Evolutionary conservation across 805 yeast genomes (phyloP), one percentile per base, ranked within the genome.

Genomic region (Saturnispora mendoncae): DNA sequence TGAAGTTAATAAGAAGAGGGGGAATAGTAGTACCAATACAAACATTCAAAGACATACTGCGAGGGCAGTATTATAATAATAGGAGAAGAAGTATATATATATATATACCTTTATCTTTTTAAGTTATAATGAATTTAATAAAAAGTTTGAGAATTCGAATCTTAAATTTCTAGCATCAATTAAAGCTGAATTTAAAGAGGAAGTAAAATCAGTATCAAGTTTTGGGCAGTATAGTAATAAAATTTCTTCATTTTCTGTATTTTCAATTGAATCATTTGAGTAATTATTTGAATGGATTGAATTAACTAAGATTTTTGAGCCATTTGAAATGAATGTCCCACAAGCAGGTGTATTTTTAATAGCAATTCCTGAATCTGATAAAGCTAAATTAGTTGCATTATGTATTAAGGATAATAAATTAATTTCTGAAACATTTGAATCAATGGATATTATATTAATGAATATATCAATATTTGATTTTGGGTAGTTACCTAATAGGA

Each of bases 291-390:
- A 46, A 31, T 49, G 53, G 14, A 71, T 76, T n/a, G 49, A 39
- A 33, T 58, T 72, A 65, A 38, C 49, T 17, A 53, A 34, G n/a
- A 53, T 20, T 31, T 57, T 60, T 14, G 46, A 44, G 5, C 27
- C 21, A 14, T 36, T 39, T 4, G 44, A 38, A 17, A 39, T 41
- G 4, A 38, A 33, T 27, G 52, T 48, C 2, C 85, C 83, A 46
- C 80, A 69, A 6, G 86, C 73, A 1, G 87, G 88, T 46, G 87
- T 64, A 53, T 88, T 94, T 42, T 74, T 67, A 23, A 86, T 57
- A 51, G 88, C 94, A 21, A 90, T 77, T 6, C 87, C 87, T 0
- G 96, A 80, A 59, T 92, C 92, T 0, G 84, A 78, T 43, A 92
- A 59, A 0, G 96, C 94, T 38, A 86, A 56, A 3, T 83, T 74